Base-by-base conservation (phyloP, 208 protist species). In the Leishmania guyanensis region DNA sequence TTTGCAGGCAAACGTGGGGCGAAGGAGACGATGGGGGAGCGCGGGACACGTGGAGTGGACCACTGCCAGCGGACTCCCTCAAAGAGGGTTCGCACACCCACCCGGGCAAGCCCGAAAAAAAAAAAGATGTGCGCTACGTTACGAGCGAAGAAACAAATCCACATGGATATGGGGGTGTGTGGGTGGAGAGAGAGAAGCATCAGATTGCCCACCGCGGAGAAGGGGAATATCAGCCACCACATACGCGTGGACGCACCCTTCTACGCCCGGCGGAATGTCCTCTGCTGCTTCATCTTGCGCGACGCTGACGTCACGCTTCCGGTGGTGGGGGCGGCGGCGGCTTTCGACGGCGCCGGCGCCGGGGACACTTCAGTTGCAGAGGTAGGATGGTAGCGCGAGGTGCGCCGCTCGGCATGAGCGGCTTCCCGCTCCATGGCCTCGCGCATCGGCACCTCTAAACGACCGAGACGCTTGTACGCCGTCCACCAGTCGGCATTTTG, bases 401-500 rank as follows among this genome's bases (percentile, higher is more conserved):
- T 5, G 33, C 17, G 33, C n/a, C 51, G 58, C 58, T 17, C 65
- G 6, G 78, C 80, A n/a, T 58, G 46, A 2, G 60, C 60, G 5
- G 70, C 84, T 54, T 74, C 75, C 9, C 80, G 62, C 36, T 84
- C 65, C 39, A 88, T 78, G 26, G 80, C 84, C 60, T 87, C 88
- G 26, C 84, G 80, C 71, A 82, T 78, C 29, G 89, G 66, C 79
- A 84, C 83, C 58, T 90, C 81, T 12, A 94, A 77, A n/a, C 90
- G 84, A 9, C 93, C 89, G 48, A 97, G 81, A 8, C 90, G 92
- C 77, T 89, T 79, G 79, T 95, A 97, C 20, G 92, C 88, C 1
- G 62, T 36, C 92, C 93, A 97, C 93, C 93, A 97, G 54, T 89
- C 86, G 74, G 74, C 71, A 0, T 71, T 36, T 5, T 77, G 36